These are phyloP conservation scores for Calonectria honghensis DNA, from an alignment of 2,329 filamentous ascomycete genomes.

Conservation along the genomic window DNA sequence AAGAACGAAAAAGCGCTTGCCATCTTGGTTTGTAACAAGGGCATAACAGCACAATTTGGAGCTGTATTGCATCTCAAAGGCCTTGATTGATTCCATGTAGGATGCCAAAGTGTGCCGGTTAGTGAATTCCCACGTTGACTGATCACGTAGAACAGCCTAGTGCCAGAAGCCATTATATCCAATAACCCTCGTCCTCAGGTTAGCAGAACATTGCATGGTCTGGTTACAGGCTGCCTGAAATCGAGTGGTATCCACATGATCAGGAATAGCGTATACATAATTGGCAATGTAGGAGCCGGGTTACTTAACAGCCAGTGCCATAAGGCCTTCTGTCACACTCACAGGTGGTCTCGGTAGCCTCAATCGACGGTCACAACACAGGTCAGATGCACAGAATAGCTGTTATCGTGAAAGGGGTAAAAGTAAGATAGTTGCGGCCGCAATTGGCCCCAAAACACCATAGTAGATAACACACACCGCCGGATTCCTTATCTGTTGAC, in stretches of 20 bases:
- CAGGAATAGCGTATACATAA: constrained; percentile 17
- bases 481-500: too few species aligned
- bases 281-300: constrained; percentile 30
- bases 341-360: too few species aligned
- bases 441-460: too few species aligned
- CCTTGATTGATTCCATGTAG: constrained; percentile 16
- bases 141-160: constrained; percentile 2
- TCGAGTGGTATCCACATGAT: constrained; percentile 3
- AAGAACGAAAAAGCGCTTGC: constrained; percentile 2
- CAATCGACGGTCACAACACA: too few species aligned
- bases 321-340: background rate
- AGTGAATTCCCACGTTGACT: constrained; percentile 17
- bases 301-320: constrained; percentile 21
- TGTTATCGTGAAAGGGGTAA: too few species aligned
- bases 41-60: constrained; percentile 17
- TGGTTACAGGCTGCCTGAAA: constrained; percentile 15
- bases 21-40: constrained; percentile 6
- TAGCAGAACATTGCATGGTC: background rate
- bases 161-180: constrained; percentile 14
- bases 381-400: too few species aligned
- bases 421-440: too few species aligned
- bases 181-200: constrained; percentile 20
- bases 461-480: too few species aligned
- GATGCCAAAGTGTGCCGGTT: background rate
- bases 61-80: constrained; percentile 12